phyloP scores from a whole-genome alignment of 192 early-diverging fungal species.

The Coemansia sp. region DNA sequence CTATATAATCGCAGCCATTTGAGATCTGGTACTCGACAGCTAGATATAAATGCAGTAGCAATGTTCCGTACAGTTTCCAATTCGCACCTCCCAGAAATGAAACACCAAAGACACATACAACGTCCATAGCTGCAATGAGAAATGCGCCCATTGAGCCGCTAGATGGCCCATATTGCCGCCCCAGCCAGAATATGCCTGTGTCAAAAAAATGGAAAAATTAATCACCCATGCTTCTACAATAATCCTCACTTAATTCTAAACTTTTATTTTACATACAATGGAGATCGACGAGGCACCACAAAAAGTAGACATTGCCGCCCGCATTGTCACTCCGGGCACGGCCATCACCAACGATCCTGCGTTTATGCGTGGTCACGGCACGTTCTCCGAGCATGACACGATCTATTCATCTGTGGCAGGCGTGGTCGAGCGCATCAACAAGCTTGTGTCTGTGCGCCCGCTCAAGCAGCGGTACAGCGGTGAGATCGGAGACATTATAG shows the following conservation, averaged over 20 bases:
- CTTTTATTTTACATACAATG: conserved; percentile 15
- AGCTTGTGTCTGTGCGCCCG: conserved; percentile 89
- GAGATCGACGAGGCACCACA: conserved; percentile 33
- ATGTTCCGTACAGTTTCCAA: not conserved
- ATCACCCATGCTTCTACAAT: not conserved
- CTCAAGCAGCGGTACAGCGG: conserved; percentile 88
- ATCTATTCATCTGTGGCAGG: conserved; percentile 90
- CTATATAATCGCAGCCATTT: too few relatives aligned
- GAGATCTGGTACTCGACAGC: too few relatives aligned
- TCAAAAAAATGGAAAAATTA: not conserved
- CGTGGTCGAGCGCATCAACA: conserved; percentile 93
- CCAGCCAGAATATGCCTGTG: not conserved
- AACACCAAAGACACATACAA: not conserved
- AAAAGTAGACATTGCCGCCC: conserved; percentile 25
- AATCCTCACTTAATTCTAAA: not conserved
- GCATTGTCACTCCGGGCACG: conserved; percentile 53
- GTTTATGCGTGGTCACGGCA: conserved; percentile 78
- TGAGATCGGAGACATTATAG: conserved; percentile 96
- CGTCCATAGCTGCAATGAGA: not conserved
- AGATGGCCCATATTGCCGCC: not conserved
- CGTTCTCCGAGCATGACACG: conserved; percentile 72
- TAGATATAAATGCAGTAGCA: not conserved
- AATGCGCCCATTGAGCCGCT: not conserved
- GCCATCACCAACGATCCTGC: conserved; percentile 47
- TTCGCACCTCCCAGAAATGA: not conserved